phyloP scores from a whole-genome alignment of 306 rosid species.

The Cucurbita pepo region DNA sequence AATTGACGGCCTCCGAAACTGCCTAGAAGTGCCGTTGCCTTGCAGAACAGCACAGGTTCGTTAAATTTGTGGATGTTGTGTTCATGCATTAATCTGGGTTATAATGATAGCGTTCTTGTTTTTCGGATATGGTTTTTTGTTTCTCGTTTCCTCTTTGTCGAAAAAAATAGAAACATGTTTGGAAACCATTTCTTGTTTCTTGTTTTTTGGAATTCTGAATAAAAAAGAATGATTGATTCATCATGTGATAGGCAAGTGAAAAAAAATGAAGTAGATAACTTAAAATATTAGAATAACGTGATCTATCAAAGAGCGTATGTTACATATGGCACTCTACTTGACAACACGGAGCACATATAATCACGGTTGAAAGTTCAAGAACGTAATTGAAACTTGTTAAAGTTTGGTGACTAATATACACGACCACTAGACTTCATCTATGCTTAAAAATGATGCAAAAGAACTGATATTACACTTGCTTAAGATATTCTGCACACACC shows the following conservation, averaged over 20 bases:
- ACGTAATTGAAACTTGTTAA: neutral
- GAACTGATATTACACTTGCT: neutral
- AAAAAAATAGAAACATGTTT: too few relatives aligned
- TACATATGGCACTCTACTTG: neutral
- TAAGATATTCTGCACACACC: neutral
- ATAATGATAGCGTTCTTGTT: neutral
- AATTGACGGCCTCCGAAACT: slow-evolving; percentile 53
- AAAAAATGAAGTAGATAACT: neutral
- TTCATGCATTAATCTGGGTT: neutral
- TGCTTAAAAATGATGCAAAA: neutral
- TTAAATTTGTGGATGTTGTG: slow-evolving; percentile 5
- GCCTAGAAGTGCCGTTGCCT: slow-evolving; percentile 69
- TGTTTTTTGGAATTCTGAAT: too few relatives aligned
- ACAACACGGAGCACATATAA: too few relatives aligned
- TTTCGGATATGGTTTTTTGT: neutral
- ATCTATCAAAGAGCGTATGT: neutral
- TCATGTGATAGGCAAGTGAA: neutral
- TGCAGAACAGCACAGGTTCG: slow-evolving; percentile 82
- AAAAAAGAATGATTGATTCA: neutral
- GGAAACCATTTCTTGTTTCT: neutral
- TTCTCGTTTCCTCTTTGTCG: neutral
- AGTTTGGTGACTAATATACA: neutral
- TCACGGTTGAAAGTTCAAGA: neutral
- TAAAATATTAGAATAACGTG: neutral
- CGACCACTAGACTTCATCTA: neutral